phyloP scores from a whole-genome alignment of 2,329 filamentous ascomycete genomes.

The Niveomyces coronatus region DNA sequence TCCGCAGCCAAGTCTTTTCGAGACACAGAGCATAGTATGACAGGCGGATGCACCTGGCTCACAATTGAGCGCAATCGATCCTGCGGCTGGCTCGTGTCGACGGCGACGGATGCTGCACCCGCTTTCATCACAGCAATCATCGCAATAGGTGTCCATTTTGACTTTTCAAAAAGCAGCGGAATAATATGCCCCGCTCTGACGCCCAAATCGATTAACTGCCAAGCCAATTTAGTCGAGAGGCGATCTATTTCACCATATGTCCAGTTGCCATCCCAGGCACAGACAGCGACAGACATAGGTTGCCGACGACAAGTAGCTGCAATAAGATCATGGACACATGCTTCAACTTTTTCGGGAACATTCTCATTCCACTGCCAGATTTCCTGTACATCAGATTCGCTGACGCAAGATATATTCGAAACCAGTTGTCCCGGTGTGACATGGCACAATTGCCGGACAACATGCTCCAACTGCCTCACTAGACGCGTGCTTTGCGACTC shows the following conservation, averaged over 20 bases:
- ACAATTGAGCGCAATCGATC: constrained; percentile 5
- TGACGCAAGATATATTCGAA: neutral
- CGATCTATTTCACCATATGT: constrained; percentile 12
- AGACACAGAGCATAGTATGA: constrained; percentile 9
- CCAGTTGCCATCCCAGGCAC: constrained; percentile 7
- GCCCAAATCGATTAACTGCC: constrained; percentile 2
- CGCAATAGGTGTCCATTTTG: constrained; percentile 10
- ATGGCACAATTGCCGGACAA: constrained; percentile 9
- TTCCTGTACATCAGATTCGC: neutral
- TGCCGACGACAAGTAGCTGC: neutral
- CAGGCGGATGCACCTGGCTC: neutral
- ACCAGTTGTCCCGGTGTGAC: neutral
- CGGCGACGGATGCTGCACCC: constrained; percentile 12
- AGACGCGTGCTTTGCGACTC: neutral
- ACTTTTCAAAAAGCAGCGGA: constrained; percentile 8
- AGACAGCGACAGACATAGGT: neutral
- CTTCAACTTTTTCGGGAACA: neutral
- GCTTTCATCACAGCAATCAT: constrained; percentile 9
- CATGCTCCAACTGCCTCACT: constrained; percentile 8
- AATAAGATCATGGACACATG: neutral
- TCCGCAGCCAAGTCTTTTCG: constrained; percentile 4
- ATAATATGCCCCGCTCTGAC: neutral
- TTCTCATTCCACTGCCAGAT: neutral
- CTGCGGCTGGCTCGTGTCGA: neutral
- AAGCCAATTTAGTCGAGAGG: constrained; percentile 5